Conservation (phyloP, 2,329 filamentous ascomycete species). For the Arachnopeziza araneosa region DNA sequence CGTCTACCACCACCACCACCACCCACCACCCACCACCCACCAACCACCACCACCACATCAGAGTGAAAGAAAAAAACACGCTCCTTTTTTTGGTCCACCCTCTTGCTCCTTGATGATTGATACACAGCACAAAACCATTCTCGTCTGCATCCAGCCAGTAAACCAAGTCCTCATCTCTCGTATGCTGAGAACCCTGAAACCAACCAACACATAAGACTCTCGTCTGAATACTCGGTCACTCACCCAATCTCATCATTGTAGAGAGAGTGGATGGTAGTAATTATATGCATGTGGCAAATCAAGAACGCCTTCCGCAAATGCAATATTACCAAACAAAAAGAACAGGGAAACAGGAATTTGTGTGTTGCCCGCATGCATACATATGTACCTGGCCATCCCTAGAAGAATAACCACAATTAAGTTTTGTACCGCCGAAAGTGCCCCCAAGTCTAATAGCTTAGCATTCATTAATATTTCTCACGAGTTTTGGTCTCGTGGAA, state of each 20-base stretch:
- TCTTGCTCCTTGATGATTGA: conserved; percentile 17
- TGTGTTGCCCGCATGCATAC: conserved; percentile 18
- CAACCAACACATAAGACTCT: conserved; percentile 1
- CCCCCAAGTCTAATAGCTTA: conserved; percentile 25
- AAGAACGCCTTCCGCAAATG: conserved; percentile 29
- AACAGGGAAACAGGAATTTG: conserved; percentile 25
- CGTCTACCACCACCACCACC: conserved; percentile 12
- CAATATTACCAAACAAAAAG: conserved; percentile 28
- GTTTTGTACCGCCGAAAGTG: conserved; percentile 18
- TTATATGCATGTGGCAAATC: conserved; percentile 27
- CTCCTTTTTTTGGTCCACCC: not conserved
- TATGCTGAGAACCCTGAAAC: conserved; percentile 15
- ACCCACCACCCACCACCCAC: conserved; percentile 13
- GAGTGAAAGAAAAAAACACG: conserved; percentile 1
- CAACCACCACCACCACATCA: conserved; percentile 10
- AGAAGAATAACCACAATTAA: conserved; percentile 15
- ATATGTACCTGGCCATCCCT: conserved; percentile 24
- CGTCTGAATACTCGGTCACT: conserved; percentile 4
- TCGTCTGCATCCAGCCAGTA: conserved; percentile 4
- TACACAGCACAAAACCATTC: conserved; percentile 18
- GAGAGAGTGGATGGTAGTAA: conserved; percentile 15
- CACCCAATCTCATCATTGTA: not conserved
- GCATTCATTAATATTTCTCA: conserved; percentile 25
- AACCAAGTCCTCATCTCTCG: conserved; percentile 12
- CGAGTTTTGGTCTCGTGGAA: not conserved